Base-by-base conservation (phyloP, 768 basidiomycete genomes). In the Phylloporus sp. region DNA sequence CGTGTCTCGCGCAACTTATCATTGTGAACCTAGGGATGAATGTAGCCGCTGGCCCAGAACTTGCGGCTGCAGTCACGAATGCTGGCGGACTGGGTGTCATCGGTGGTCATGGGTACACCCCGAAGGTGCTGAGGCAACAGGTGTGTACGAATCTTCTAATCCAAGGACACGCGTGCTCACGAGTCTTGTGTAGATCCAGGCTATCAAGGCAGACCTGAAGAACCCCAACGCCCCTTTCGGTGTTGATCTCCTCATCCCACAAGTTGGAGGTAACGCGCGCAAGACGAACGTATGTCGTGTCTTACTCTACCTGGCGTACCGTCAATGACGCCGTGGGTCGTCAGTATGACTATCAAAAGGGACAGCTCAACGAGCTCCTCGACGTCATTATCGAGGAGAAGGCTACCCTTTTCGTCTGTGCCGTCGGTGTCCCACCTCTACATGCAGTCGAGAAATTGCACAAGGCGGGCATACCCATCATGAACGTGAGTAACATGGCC, bases 341-440 rank as follows among this genome's bases (percentile, higher is more conserved):
- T 5, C 51, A 89, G 88, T 81, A 79, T 47, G 90, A 95, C 64
- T 95, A 96, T 69, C 93, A 91, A 38, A 84, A 87, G 49, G 93
- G 93, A 14, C 77, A 89, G 55, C 77, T 96, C 9, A 73, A 81
- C 17, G 86, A 89, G 21, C 78, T 96, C 24, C 79, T 96, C 46
- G 79, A 91, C 53, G 86, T 95, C 27, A 93, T 97, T 62, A 90
- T 95, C 61, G 88, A 94, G 48, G 91, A 95, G 69, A 90, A 88
- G 62, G 71, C 90, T 0, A 69, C 78, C 22, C 80, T 97, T 10
- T 97, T 97, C 64, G 93, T 97, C 46, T 96, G 84, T 53, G 92
- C 91, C 24, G 78, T 93, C 35, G 91, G 91, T 54, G 81, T 95
- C 5, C 93, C 93, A 1, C 88, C 93, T 4, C 78, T 77, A 58